phyloP scores from a whole-genome alignment of 2,329 filamentous ascomycete genomes.

The Fusarium sp. region DNA sequence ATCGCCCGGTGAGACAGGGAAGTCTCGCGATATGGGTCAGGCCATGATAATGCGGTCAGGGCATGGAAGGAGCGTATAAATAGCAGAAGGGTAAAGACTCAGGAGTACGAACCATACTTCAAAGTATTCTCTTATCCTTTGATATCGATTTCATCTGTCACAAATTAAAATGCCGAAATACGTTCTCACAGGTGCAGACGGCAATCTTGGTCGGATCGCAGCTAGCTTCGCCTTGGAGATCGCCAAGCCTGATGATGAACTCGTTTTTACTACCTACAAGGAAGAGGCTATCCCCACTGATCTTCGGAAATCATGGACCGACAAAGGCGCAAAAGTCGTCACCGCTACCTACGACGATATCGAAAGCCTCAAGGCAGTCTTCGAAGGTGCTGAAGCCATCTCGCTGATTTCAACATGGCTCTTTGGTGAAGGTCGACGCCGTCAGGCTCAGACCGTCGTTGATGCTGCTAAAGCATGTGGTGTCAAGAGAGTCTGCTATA shows the following conservation, averaged over 20 bases:
- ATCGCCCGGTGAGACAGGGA: constrained; percentile 10
- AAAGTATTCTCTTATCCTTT: neutral
- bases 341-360: constrained; percentile 40
- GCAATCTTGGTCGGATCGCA: constrained; percentile 40
- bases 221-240: constrained; percentile 40
- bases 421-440: constrained; percentile 38
- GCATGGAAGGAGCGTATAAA: neutral
- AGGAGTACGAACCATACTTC: neutral
- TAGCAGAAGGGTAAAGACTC: neutral
- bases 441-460: constrained; percentile 36
- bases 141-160: neutral
- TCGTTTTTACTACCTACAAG: constrained; percentile 41
- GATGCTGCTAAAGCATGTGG: constrained; percentile 41
- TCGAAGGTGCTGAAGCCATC: constrained; percentile 42
- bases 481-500: constrained; percentile 42
- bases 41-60: constrained; percentile 2
- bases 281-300: constrained; percentile 32
- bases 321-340: constrained; percentile 36
- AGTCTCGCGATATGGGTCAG: constrained; percentile 1
- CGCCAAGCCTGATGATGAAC: constrained; percentile 37
- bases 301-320: constrained; percentile 31
- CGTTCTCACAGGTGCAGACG: constrained; percentile 43
- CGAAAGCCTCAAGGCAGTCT: constrained; percentile 38
- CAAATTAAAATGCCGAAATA: constrained; percentile 37
- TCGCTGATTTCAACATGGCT: constrained; percentile 43